Base-by-base conservation (phyloP, 2,329 filamentous ascomycete species). In the Fusarium torulosum region DNA sequence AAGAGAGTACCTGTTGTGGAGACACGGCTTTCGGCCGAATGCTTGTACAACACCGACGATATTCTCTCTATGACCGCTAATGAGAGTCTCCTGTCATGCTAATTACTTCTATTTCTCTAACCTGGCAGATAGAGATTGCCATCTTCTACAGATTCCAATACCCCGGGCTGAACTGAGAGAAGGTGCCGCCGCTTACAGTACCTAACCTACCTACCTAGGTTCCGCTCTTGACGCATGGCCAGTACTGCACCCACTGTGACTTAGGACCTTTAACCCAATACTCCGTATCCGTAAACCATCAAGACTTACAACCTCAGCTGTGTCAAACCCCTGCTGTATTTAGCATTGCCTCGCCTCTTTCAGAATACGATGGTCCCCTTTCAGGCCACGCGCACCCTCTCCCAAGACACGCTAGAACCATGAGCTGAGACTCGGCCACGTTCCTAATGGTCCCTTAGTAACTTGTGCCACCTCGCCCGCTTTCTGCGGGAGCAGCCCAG, bases 381-480 rank as follows among this genome's bases (percentile, higher is more conserved):
- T 45, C 33, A 29, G 65, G 33, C 60, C 60, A 68, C 37, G 51
- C 47, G 55, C 47, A 43, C 15, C 35, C 44, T 54, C 42, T 37
- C 29, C 50, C 44, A 46, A 51, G 40, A 27, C 38, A 29, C 66
- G 62, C 66, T 69, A 69, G 52, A 45, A 40, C 40, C 38, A 52
- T 46, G 66, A 69, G 66, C 61, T 69, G 66, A 67, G 61, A 66
- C 57, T 63, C 53, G 38, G 57, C 53, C 55, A 37, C 50, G 19
- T 57, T 41, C 53, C 52, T 59, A 61, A 65, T 53, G 55, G 45
- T 50, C 45, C 33, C 44, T 56, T 46, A 45, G 45, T 42, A 65
- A n/a, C 50, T 27, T 50, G 59, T 50, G 56, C 55, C 62, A 53
- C 63, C 64, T 57, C 59, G 68, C 59, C 67, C 66, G 57, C 70